Percentiles rank a stretch among this genome's conserved stretches.
Evolutionary conservation across 2,329 filamentous ascomycete species (phyloP).

Genomic region (Fusarium tuaranense): DNA sequence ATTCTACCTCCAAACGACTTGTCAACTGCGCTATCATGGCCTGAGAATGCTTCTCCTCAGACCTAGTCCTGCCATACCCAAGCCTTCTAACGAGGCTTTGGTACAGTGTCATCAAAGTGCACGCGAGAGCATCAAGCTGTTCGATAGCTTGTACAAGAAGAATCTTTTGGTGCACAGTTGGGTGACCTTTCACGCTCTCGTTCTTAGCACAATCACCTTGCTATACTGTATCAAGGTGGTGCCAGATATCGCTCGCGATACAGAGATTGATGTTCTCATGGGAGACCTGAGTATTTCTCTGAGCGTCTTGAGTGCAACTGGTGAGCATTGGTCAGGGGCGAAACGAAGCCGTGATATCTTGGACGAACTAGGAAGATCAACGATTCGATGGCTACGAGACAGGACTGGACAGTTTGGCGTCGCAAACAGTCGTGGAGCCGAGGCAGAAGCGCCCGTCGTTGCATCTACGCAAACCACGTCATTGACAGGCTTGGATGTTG

Average conservation of each 20-base stretch:
- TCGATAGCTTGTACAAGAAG: conserved; percentile 57
- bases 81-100: conserved; percentile 55
- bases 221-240: conserved; percentile 63
- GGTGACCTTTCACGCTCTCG: conserved; percentile 60
- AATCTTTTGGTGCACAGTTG: conserved; percentile 61
- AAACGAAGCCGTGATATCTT: conserved; percentile 59
- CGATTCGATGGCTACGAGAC: conserved; percentile 45
- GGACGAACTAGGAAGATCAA: conserved; percentile 52
- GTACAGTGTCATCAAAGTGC: conserved; percentile 58
- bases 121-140: conserved; percentile 53
- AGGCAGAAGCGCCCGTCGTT: not conserved
- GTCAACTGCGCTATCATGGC: conserved; percentile 60
- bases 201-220: conserved; percentile 61
- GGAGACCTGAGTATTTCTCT: conserved; percentile 55
- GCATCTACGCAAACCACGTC: conserved; percentile 1
- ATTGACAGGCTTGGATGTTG: conserved; percentile 1
- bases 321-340: conserved; percentile 64
- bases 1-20: conserved; percentile 48
- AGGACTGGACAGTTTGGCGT: not conserved
- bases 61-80: conserved; percentile 64
- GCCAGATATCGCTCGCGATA: conserved; percentile 52
- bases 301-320: conserved; percentile 62
- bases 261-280: conserved; percentile 54
- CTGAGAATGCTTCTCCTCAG: conserved; percentile 62
- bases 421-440: not conserved